Evolutionary conservation across 768 basidiomycete species (phyloP), one percentile per base, ranked within the genome.

Genomic region (Pulveroboletus sp.): DNA sequence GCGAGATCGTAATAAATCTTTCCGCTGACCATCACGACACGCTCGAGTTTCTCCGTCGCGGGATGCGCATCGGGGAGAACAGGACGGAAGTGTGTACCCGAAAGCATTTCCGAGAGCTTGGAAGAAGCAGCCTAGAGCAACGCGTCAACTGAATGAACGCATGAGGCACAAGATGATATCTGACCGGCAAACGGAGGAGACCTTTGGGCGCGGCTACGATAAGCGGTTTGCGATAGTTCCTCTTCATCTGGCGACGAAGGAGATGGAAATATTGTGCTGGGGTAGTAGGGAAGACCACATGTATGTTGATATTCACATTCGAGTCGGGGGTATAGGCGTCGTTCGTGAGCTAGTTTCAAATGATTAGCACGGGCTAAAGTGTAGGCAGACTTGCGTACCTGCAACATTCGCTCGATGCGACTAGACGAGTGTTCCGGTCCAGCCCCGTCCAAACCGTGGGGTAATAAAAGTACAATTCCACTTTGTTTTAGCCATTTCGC

Each of bases 401-500:
- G 93, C n/a, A 95, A 72, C 82, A 92, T 88, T 32, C 93, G 76
- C 62, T 97, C 93, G 35, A 95, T 74, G 14, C 93, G 81, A 41
- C 82, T 87, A 0, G 90, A 92, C 1, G 92, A 95, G 62, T 97
- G 93, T 63, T 97, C 93, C 0, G 93, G 93, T 2, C 94, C 93
- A 14, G 93, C 92, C 24, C 93, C 93, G 57, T 97, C 92, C 14
- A 91, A 73, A 14, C 94, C 93, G 52, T 97, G 93, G 21, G 93
- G 93, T 0, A 97, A 75, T 39, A 92, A 78, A 49, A 97, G 69
- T 5, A 91, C 85, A 19, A 97, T 77, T 0, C 87, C 93, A 56
- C 90, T 94, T 69, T 95, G 93, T 63, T 84, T 89, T 40, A 90
- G 69, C 94, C 94, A 97, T 72, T 97, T 97, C 4, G 92, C 90